These are phyloP conservation scores for Leersia perrieri DNA, from an alignment of 176 grass and related monocot genomes.

Conservation along the genomic window DNA sequence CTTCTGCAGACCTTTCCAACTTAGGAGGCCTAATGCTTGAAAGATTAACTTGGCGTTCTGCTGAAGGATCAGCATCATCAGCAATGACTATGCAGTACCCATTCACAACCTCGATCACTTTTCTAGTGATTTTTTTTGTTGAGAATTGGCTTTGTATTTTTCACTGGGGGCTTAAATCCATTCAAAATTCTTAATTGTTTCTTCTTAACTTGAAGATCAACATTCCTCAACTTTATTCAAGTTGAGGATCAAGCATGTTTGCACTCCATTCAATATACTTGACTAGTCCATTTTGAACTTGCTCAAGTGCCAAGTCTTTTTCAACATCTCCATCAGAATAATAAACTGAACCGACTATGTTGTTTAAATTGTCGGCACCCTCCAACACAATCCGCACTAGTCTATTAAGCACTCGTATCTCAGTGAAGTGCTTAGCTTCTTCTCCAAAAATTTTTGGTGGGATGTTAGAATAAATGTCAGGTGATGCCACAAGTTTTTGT, in stretches of 20 bases:
- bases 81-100: slow-evolving; percentile 85
- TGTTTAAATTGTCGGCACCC: slow-evolving; percentile 83
- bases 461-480: slow-evolving; percentile 47
- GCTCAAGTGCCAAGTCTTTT: slow-evolving; percentile 85
- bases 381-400: slow-evolving; percentile 93
- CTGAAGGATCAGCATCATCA: slow-evolving; percentile 74
- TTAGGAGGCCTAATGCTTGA: slow-evolving; percentile 91
- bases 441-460: slow-evolving; percentile 82
- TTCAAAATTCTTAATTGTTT: slow-evolving; percentile 82
- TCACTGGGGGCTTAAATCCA: slow-evolving; percentile 72
- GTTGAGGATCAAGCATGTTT: slow-evolving; percentile 92
- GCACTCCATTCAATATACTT: slow-evolving; percentile 99
- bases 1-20: slow-evolving; percentile 68
- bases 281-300: slow-evolving; percentile 89
- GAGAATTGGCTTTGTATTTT: slow-evolving; percentile 85
- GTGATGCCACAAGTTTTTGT: slow-evolving; percentile 73
- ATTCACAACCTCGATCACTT: slow-evolving; percentile 84
- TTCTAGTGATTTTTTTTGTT: slow-evolving; percentile 90
- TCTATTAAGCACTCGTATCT: slow-evolving; percentile 83
- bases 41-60: slow-evolving; percentile 86
- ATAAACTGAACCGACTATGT: slow-evolving; percentile 94
- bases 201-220: slow-evolving; percentile 92
- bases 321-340: slow-evolving; percentile 86
- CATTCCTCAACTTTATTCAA: slow-evolving; percentile 77
- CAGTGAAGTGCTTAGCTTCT: slow-evolving; percentile 94